These are phyloP conservation scores for Coemansia sp. DNA, from an alignment of 192 early-diverging fungal species.

Conservation along the genomic window DNA sequence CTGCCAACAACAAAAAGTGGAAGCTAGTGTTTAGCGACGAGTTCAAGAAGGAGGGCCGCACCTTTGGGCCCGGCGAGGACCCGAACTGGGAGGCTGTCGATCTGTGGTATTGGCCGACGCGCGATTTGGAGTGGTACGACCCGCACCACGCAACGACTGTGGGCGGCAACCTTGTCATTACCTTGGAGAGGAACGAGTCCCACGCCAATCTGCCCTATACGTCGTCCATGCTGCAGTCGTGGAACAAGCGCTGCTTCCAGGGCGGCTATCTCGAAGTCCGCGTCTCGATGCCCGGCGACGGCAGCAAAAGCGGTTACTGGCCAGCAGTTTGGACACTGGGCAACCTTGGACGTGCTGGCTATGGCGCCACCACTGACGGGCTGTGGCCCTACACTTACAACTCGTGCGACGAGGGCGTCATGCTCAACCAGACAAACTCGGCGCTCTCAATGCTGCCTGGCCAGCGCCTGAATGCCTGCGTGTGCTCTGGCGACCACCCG, in stretches of 20 bases:
- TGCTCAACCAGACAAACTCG: slow-evolving; percentile 61
- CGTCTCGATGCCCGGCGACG: slow-evolving; percentile 59
- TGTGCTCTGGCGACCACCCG: slow-evolving; percentile 59
- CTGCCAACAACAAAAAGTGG: slow-evolving; percentile 51
- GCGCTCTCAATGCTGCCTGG: slow-evolving; percentile 58
- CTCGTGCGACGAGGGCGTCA: slow-evolving; percentile 58
- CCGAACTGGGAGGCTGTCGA: slow-evolving; percentile 60
- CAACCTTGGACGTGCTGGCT: slow-evolving; percentile 62
- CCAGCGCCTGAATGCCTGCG: slow-evolving; percentile 59
- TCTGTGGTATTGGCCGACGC: slow-evolving; percentile 60
- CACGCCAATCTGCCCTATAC: slow-evolving; percentile 56
- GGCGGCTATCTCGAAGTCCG: slow-evolving; percentile 63
- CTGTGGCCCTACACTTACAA: slow-evolving; percentile 61
- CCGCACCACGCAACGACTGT: slow-evolving; percentile 55
- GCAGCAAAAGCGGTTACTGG: slow-evolving; percentile 56
- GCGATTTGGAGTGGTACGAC: slow-evolving; percentile 59
- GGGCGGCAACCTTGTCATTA: slow-evolving; percentile 58
- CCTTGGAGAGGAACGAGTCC: slow-evolving; percentile 47
- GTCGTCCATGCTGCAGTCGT: slow-evolving; percentile 64
- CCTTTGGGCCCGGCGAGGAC: slow-evolving; percentile 59
- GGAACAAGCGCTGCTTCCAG: slow-evolving; percentile 68
- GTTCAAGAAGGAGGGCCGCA: slow-evolving; percentile 59
- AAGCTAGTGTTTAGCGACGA: slow-evolving; percentile 64
- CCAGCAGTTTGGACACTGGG: slow-evolving; percentile 63
- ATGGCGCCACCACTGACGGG: slow-evolving; percentile 61